phyloP scores from a whole-genome alignment of 352 stramenopile species.

The Phytopythium mirpurense region DNA sequence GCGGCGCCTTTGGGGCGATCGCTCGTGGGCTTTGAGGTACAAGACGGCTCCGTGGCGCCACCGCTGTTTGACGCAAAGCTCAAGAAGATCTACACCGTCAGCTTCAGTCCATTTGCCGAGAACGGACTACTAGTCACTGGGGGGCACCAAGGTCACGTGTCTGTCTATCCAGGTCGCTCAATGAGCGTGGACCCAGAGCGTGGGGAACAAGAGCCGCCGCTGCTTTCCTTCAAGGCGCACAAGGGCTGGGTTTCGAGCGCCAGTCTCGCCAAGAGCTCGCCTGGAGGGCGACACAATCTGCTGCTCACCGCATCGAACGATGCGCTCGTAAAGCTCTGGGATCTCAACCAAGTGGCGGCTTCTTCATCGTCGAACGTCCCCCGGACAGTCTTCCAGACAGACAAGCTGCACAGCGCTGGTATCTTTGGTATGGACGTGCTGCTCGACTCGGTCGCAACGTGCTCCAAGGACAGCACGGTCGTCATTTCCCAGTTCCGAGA shows the following conservation, averaged over 20 bases:
- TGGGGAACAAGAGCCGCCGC: conserved; percentile 17
- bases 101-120: conserved; percentile 33
- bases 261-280: conserved; percentile 25
- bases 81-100: conserved; percentile 40
- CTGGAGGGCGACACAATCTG: conserved; percentile 17
- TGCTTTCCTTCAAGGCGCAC: conserved; percentile 56
- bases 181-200: conserved; percentile 2
- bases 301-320: conserved; percentile 50
- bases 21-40: conserved; percentile 19
- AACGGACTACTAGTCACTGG: conserved; percentile 31
- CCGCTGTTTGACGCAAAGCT: conserved; percentile 25
- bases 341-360: conserved; percentile 33
- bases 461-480: conserved; percentile 47
- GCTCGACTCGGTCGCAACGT: conserved; percentile 28
- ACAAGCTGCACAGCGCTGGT: conserved; percentile 31
- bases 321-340: conserved; percentile 43
- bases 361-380: conserved; percentile 9
- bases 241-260: conserved; percentile 45
- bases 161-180: conserved; percentile 22
- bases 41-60: conserved; percentile 8
- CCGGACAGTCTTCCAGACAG: conserved; percentile 23
- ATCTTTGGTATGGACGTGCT: conserved; percentile 46
- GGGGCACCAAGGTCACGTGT: conserved; percentile 43
- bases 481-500: conserved; percentile 25
- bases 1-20: conserved; percentile 1